phyloP scores from a whole-genome alignment of 2,329 filamentous ascomycete species.

The Trichoderma aggressivum region DNA sequence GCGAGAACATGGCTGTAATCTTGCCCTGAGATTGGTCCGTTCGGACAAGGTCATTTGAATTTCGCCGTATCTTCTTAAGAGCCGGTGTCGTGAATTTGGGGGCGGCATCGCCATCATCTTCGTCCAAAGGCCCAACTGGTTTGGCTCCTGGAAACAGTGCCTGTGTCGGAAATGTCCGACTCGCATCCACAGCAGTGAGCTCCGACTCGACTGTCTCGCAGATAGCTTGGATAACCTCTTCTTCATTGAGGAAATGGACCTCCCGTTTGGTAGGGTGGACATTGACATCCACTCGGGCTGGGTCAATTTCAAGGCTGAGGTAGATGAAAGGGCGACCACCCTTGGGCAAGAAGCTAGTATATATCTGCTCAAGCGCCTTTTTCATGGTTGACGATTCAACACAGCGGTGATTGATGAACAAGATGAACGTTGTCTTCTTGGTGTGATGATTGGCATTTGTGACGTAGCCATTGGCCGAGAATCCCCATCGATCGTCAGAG shows the following conservation, averaged over 20 bases:
- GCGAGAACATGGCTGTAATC: constrained; percentile 87
- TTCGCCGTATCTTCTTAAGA: constrained; percentile 39
- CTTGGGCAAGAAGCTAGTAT: constrained; percentile 83
- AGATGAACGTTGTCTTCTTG: constrained; percentile 79
- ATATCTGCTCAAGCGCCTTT: constrained; percentile 87
- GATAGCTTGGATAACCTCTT: constrained; percentile 86
- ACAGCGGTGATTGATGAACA: constrained; percentile 95
- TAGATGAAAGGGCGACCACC: constrained; percentile 93
- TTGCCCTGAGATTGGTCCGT: constrained; percentile 88
- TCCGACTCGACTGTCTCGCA: constrained; percentile 75
- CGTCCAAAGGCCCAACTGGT: constrained; percentile 25
- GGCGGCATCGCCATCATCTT: constrained; percentile 29
- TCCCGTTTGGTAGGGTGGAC: constrained; percentile 96
- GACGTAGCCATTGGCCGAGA: constrained; percentile 74
- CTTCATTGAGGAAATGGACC: constrained; percentile 95
- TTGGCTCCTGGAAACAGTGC: constrained; percentile 72
- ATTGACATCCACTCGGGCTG: constrained; percentile 90
- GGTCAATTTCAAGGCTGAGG: constrained; percentile 87
- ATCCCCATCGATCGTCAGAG: constrained; percentile 75
- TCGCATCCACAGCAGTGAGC: constrained; percentile 85
- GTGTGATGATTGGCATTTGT: constrained; percentile 94
- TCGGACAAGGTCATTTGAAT: constrained; percentile 75
- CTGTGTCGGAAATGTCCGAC: constrained; percentile 91
- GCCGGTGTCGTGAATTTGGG: constrained; percentile 35
- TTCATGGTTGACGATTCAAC: constrained; percentile 88